phyloP scores from a whole-genome alignment of 192 early-diverging fungal genomes.

The Kappamyces sp. region DNA sequence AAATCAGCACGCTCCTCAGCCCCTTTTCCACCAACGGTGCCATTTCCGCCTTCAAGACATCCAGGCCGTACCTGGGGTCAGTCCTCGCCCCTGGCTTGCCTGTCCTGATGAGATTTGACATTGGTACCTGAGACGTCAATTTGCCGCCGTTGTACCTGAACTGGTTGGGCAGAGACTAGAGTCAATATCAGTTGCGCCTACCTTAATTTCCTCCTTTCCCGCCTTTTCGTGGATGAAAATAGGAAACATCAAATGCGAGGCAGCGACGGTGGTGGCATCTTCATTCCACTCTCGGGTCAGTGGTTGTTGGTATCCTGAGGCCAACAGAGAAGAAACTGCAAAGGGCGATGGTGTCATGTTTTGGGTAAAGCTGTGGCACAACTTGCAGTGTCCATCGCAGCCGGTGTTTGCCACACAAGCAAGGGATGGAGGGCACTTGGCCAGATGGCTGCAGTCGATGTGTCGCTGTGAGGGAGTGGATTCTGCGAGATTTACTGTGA shows the following conservation, averaged over 20 bases:
- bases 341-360: background rate
- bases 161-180: conserved; percentile 73
- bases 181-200: too few species aligned
- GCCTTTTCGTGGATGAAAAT: conserved; percentile 85
- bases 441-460: too few species aligned
- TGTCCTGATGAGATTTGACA: background rate
- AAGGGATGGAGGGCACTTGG: too few species aligned
- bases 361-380: too few species aligned
- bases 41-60: conserved; percentile 68
- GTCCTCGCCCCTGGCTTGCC: background rate
- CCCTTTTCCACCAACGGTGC: conserved; percentile 84
- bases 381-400: too few species aligned
- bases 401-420: too few species aligned
- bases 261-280: conserved; percentile 37
- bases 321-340: conserved; percentile 56
- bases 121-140: background rate
- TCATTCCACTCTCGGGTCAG: conserved; percentile 77
- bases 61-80: conserved; percentile 55
- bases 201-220: conserved; percentile 61
- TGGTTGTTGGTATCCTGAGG: conserved; percentile 82
- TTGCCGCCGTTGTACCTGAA: conserved; percentile 48
- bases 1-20: conserved; percentile 78
- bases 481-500: too few species aligned
- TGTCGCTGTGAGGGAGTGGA: too few species aligned
- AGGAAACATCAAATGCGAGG: conserved; percentile 82